Evolutionary conservation across 2,329 filamentous ascomycete genomes (phyloP).

Genomic region (Apiospora saccharicola): DNA sequence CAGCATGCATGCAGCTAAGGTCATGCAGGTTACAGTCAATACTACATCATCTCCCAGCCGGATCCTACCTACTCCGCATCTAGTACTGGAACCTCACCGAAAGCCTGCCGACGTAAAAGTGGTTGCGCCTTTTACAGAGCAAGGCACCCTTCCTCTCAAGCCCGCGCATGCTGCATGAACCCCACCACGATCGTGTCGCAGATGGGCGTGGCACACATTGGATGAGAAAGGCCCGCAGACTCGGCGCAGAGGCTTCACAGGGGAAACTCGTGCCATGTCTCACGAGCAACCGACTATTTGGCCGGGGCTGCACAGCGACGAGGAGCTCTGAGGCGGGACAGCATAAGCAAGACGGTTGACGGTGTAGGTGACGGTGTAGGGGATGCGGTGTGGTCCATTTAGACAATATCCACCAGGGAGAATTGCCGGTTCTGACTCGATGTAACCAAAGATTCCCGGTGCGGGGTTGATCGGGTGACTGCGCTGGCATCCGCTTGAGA

Average conservation of each 20-base stretch:
- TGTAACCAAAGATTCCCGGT: constrained; percentile 8
- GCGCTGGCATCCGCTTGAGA: not conserved
- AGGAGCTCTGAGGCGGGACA: not conserved
- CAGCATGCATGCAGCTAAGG: constrained; percentile 15
- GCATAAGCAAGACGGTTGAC: not conserved
- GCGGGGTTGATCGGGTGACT: constrained; percentile 2
- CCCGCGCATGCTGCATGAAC: not conserved
- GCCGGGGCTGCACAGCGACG: not conserved
- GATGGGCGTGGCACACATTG: not conserved
- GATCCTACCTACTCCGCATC: constrained; percentile 9
- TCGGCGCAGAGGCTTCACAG: not conserved
- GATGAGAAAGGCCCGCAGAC: too few relatives aligned
- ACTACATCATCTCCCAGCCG: not conserved
- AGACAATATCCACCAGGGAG: not conserved
- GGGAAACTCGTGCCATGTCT: not conserved
- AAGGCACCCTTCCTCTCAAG: not conserved
- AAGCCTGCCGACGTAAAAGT: not conserved
- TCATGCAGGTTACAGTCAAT: not conserved
- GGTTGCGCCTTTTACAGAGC: not conserved
- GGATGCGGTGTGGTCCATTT: constrained; percentile 7
- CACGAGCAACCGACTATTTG: not conserved
- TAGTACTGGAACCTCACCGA: not conserved
- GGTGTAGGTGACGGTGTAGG: constrained; percentile 5
- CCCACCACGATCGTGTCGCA: not conserved
- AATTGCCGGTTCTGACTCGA: constrained; percentile 7